These are phyloP conservation scores for Starmera stellimalicola DNA, from an alignment of 1,139 yeast species.

Conservation along the genomic window DNA sequence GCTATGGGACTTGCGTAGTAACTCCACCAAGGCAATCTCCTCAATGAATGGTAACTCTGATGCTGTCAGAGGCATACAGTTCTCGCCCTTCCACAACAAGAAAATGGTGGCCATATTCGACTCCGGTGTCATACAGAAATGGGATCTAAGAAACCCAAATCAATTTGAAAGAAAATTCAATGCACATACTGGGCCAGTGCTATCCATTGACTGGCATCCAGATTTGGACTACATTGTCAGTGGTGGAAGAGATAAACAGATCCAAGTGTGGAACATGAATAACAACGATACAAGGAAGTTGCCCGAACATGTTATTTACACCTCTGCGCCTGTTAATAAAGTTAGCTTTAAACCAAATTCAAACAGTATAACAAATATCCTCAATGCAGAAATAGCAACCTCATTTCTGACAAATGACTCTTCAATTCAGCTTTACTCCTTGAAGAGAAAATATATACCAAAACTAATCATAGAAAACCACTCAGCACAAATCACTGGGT, in stretches of 20 bases:
- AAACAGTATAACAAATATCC: conserved; percentile 34
- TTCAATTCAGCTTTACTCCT: conserved; percentile 61
- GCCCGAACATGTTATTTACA: conserved; percentile 66
- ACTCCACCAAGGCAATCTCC: conserved; percentile 19
- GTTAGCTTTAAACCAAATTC: conserved; percentile 37
- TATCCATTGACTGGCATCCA: conserved; percentile 85
- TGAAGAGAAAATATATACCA: conserved; percentile 70
- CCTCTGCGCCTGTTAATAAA: conserved; percentile 54
- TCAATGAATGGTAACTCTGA: conserved; percentile 36
- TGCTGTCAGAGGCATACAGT: conserved; percentile 54
- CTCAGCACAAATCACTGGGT: conserved; percentile 38
- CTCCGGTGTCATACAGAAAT: conserved; percentile 76
- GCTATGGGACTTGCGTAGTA: conserved; percentile 75
- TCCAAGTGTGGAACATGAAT: conserved; percentile 68
- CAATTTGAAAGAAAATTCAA: conserved; percentile 66
- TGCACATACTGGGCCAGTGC: conserved; percentile 89
- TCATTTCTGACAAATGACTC: conserved; percentile 74
- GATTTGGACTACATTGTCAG: conserved; percentile 73
- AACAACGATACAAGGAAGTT: conserved; percentile 21
- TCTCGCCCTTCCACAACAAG: conserved; percentile 39
- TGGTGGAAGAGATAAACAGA: conserved; percentile 86
- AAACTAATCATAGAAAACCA: conserved; percentile 51
- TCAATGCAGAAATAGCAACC: conserved; percentile 60
- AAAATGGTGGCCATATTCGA: conserved; percentile 74
- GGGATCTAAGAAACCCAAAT: conserved; percentile 60